Percentiles rank a stretch among this genome's conserved stretches.
phyloP scores from a whole-genome alignment of 2,329 filamentous ascomycete species.

The Neurospora sp. region DNA sequence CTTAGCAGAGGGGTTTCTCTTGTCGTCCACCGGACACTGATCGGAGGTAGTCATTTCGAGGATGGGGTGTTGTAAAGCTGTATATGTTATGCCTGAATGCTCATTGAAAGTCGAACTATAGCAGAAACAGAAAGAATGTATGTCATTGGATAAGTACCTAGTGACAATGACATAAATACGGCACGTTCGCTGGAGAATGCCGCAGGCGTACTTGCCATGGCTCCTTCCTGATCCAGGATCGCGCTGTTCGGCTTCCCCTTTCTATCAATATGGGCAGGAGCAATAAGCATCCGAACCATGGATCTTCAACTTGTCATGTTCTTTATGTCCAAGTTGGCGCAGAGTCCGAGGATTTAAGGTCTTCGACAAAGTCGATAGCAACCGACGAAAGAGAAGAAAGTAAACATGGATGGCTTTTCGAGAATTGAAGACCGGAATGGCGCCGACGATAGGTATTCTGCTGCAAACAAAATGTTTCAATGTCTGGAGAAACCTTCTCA shows the following conservation, averaged over 20 bases:
- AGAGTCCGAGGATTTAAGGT: not conserved
- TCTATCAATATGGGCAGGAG: not conserved
- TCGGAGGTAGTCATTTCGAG: not conserved
- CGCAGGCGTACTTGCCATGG: not conserved
- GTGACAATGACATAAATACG: not conserved
- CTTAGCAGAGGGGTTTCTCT: not conserved
- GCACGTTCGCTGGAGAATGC: not conserved
- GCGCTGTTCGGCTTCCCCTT: not conserved
- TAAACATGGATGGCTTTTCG: not conserved
- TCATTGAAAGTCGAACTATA: not conserved
- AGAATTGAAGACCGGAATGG: not conserved
- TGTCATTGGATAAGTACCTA: not conserved
- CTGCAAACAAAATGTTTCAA: not conserved
- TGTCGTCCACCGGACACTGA: not conserved
- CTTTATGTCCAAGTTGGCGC: not conserved
- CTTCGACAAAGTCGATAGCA: not conserved
- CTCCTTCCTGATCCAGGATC: not conserved
- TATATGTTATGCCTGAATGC: not conserved
- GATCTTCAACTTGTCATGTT: not conserved
- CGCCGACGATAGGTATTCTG: not conserved
- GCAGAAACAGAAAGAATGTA: not conserved
- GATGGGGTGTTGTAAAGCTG: not conserved
- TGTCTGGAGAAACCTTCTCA: not conserved
- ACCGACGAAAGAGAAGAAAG: not conserved
- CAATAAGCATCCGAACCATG: not conserved